Evolutionary conservation across 192 early-diverging fungal species (phyloP).

Genomic region (Gamsiella multidivaricata): DNA sequence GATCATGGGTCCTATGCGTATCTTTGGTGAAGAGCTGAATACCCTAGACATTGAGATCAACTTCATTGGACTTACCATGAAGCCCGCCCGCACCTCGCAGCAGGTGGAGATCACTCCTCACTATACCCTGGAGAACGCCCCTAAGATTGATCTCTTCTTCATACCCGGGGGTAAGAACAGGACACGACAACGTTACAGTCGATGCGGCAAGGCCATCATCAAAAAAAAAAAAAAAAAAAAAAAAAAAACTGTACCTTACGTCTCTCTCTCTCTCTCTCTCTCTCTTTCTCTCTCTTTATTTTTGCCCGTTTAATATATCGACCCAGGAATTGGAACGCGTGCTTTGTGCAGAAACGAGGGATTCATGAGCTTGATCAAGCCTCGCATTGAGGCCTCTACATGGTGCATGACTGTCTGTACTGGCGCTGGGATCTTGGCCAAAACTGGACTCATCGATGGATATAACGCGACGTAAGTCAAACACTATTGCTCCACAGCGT

Average conservation of each 20-base stretch:
- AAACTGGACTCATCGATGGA: constrained; percentile 61
- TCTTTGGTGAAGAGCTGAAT: constrained; percentile 31
- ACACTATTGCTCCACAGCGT: too few relatives aligned
- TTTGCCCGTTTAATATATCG: background rate
- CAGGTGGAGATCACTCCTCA: constrained; percentile 35
- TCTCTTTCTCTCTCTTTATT: too few relatives aligned
- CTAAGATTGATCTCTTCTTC: constrained; percentile 45
- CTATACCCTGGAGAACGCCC: constrained; percentile 34
- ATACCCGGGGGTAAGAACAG: constrained; percentile 54
- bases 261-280: too few relatives aligned
- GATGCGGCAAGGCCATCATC: too few relatives aligned
- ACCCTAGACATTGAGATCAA: constrained; percentile 34
- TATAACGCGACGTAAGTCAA: constrained; percentile 45
- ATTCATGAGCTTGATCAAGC: constrained; percentile 6
- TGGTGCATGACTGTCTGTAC: constrained; percentile 61
- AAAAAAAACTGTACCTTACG: too few relatives aligned
- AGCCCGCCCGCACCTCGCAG: constrained; percentile 23
- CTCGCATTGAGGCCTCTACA: constrained; percentile 20
- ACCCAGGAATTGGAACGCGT: constrained; percentile 5
- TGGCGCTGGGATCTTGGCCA: constrained; percentile 57
- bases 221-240: background rate
- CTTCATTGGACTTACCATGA: constrained; percentile 14
- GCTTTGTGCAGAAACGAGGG: constrained; percentile 11
- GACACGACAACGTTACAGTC: too few relatives aligned
- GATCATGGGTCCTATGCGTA: constrained; percentile 42